Conservation (phyloP, 2,329 filamentous ascomycete genomes). For the Huntiella omanensis region DNA sequence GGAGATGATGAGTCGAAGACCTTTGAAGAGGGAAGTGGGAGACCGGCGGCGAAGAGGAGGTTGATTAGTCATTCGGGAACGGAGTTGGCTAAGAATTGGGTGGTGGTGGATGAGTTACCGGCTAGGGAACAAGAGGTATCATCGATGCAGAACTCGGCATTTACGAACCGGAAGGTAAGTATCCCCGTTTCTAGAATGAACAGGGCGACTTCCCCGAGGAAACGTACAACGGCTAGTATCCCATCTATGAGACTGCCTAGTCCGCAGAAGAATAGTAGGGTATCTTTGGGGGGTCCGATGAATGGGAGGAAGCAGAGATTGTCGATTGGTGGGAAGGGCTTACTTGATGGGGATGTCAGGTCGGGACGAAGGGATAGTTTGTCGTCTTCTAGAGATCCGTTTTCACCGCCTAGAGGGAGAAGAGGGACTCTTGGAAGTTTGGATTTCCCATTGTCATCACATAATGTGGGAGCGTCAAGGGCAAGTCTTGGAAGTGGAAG, state of each 20-base stretch:
- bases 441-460: background rate
- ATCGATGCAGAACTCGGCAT: constrained; percentile 7
- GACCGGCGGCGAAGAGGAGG: too few relatives aligned
- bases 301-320: too few relatives aligned
- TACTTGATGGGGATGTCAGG: too few relatives aligned
- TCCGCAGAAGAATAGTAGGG: too few relatives aligned
- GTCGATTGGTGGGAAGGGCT: too few relatives aligned
- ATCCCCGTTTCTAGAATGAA: constrained; percentile 19
- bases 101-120: constrained; percentile 36
- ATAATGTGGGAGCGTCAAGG: background rate
- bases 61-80: constrained; percentile 18
- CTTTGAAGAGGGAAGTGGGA: too few relatives aligned
- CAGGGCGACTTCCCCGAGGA: background rate
- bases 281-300: too few relatives aligned
- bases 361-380: background rate
- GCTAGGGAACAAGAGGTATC: constrained; percentile 3
- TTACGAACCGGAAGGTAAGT: constrained; percentile 21
- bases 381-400: constrained; percentile 8
- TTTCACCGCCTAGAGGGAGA: background rate
- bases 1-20: constrained; percentile 18
- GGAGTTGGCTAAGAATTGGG: constrained; percentile 50
- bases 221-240: constrained; percentile 10
- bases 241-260: constrained; percentile 13
- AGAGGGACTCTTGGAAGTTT: background rate
- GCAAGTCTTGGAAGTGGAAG: background rate